Evolutionary conservation across 164 flowering plant species (phyloP), one percentile per base, ranked within the genome.

Genomic region (Nymphaea thermarum): DNA sequence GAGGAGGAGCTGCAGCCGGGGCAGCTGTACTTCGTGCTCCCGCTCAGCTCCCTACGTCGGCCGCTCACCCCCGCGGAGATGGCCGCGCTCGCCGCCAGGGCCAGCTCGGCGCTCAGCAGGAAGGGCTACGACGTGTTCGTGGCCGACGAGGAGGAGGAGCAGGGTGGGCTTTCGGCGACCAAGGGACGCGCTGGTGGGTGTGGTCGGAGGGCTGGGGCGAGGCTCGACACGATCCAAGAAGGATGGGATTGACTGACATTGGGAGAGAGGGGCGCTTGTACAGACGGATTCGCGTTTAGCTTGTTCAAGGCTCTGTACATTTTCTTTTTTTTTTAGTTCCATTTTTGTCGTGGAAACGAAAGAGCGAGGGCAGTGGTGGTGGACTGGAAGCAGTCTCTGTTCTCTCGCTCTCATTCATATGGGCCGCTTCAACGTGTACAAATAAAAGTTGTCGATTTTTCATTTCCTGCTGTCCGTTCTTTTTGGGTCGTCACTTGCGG

Each of bases 81-180:
- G 90, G 98, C 97, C 3, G 94, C 96, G 68, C 78, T 93, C 83
- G 97, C 98, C 1, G 97, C 87, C 1, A 89, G 86, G 67, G 97
- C 98, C 5, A 91, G 90, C 73, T 70, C 84, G 36, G 86, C 86
- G 3, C 66, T 76, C 7, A 61, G 68, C 66, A 75, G 69, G 65
- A 69, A 60, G 61, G 43, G 70, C 11, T 47, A 47, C 5, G 55
- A 7, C 12, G 55, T 47, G 55, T 47, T 47, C 12, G 55, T 6
- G 55, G 55, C 55, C 12, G 4, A 47, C 55, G 55, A 12, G 55
- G 55, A 4, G 11, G 55, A 47, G 55, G 55, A 2, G 55, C 12
- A 47, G 5, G 36, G 36, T 25, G 36, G 36, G 36, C 36, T 55
- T 16, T 55, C 60, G 16, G 16, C 3, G 42, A 61, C 25, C 6